Evolutionary conservation across 2,329 filamentous ascomycete genomes (phyloP), one percentile per base, ranked within the genome.

Genomic region (Pseudogymnoascus sp.): DNA sequence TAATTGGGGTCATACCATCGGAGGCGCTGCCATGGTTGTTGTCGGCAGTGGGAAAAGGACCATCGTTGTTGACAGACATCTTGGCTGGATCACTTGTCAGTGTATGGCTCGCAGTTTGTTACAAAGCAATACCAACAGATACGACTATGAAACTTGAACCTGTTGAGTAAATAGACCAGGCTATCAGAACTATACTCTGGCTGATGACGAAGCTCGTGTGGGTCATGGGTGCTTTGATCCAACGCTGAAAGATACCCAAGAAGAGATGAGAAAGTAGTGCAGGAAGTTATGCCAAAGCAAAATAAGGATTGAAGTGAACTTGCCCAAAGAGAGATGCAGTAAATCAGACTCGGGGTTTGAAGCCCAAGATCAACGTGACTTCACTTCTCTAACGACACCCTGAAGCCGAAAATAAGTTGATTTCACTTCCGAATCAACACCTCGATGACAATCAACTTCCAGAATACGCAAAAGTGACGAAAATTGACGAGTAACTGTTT

Each of bases 1-100:
- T 8, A 53, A 33, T 53, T 18, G 33, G 28, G 4, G 69, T 61
- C 18, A 63, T 58, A 15, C 67, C 68, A 41, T 70, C 66, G 2
- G 66, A 64, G 6, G 69, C 62, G 2, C 60, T 18, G 30, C 4
- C 6, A 4, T 8, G 12, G 18, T 41, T 30, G 33, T 41, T 37
- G 12, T 41, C 12, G 9, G 18, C n/a, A 18, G 14, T 12, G 14
- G 37, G 25, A 37, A 43, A n/a, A 15, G 62, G 62, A 30, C 68
- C 66, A 3, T 64, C 18, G 12, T 62, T 41, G 57, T 58, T 58
- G 57, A 58, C 9, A 12, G 47, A 53, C 47, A 53, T 53, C 28
- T 28, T 33, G 15, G 28, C 47, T 53, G 11, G 20, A 53, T 53
- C 47, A 53, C n/a, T 15, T 33, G 15, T 53, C 15, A 53, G 47